Evolutionary conservation across 306 rosid genomes (phyloP).

Genomic region (Biancaea sappan): DNA sequence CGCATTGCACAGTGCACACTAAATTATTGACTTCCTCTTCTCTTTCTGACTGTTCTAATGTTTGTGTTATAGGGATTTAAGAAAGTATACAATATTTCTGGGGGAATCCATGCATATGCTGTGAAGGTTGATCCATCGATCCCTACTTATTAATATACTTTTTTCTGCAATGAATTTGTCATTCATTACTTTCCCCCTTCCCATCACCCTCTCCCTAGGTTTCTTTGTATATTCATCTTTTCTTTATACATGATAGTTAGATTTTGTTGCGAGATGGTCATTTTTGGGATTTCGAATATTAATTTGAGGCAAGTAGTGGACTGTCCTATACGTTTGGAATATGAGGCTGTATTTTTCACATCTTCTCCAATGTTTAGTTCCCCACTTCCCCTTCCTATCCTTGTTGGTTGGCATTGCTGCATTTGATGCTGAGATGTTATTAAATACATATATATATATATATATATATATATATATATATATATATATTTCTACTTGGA

Average conservation of each 20-base stretch:
- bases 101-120: conserved; percentile 93
- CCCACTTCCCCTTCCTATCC: background rate
- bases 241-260: conserved; percentile 15
- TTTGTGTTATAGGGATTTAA: conserved; percentile 69
- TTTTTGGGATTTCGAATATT: background rate
- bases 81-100: conserved; percentile 75
- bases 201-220: background rate
- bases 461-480: too few relatives aligned
- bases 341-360: background rate
- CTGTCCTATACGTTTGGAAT: conserved; percentile 19
- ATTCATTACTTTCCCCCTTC: background rate
- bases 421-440: background rate
- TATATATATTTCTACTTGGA: too few relatives aligned
- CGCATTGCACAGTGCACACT: background rate
- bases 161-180: background rate
- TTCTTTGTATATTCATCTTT: conserved; percentile 9
- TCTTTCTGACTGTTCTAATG: conserved; percentile 19
- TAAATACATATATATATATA: background rate
- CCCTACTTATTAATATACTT: conserved; percentile 69
- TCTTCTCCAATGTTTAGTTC: background rate
- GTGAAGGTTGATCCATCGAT: conserved; percentile 72
- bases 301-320: conserved; percentile 17
- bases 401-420: background rate
- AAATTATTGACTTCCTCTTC: background rate
- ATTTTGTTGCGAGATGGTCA: conserved; percentile 18